phyloP scores from a whole-genome alignment of 139 green algal species.

The Chlamydomonas asymmetrica region DNA sequence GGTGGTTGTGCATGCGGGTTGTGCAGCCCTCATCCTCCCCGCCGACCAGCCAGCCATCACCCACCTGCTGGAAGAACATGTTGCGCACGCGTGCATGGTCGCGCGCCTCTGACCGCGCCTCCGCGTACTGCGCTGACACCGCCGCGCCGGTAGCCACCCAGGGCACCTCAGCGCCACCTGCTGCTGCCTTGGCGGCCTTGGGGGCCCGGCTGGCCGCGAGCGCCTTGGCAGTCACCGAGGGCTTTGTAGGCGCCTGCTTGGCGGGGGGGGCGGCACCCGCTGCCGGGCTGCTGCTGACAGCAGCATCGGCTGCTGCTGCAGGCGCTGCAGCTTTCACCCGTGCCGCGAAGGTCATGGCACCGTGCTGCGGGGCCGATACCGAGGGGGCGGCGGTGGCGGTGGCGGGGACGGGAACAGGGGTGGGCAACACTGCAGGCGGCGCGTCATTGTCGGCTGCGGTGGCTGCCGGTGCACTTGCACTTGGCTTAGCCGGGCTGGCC shows the following conservation, averaged over 20 bases:
- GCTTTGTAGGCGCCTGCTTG: not conserved
- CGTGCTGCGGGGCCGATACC: too few species aligned
- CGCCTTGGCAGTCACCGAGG: not conserved
- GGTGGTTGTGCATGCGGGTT: too few species aligned
- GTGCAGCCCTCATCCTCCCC: too few species aligned
- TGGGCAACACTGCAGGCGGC: too few species aligned
- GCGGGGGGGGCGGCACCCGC: not conserved
- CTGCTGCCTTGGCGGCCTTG: not conserved
- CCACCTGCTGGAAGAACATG: slow-evolving; percentile 70
- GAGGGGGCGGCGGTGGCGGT: too few species aligned
- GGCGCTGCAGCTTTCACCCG: too few species aligned
- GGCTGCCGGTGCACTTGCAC: too few species aligned
- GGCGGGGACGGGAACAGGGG: too few species aligned
- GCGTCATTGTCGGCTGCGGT: too few species aligned
- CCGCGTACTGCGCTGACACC: slow-evolving; percentile 56
- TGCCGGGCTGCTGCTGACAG: too few species aligned
- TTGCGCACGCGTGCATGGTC: slow-evolving; percentile 71
- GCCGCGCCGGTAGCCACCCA: slow-evolving; percentile 60
- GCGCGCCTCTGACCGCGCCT: slow-evolving; percentile 47
- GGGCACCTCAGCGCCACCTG: not conserved
- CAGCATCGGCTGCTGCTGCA: not conserved
- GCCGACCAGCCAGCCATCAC: not conserved
- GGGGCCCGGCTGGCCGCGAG: not conserved
- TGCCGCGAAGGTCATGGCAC: too few species aligned
- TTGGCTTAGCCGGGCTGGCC: not conserved